Evolutionary conservation across 768 basidiomycete genomes (phyloP), one percentile per base, ranked within the genome.

Genomic region (Rickenella mellea): DNA sequence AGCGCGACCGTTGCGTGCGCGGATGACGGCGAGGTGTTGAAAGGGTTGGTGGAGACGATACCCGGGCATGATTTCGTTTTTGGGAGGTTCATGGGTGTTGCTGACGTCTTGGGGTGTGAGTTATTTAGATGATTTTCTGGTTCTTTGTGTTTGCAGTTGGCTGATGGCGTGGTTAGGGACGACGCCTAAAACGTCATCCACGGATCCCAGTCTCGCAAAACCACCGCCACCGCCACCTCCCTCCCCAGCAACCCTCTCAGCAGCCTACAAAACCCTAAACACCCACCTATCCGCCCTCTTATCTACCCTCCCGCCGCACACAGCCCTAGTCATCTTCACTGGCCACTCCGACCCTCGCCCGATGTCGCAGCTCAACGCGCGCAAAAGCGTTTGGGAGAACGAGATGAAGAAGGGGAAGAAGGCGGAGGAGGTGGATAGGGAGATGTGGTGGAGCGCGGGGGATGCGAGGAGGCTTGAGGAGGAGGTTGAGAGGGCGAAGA

Each of bases 281-380:
- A 53, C 54, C 0, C 80, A 78, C 6, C 71, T 97, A 4, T 58
- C 61, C 27, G 53, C 62, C 2, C 63, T 97, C 0, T 79, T 93
- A 53, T 64, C 70, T 0, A 58, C 78, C 0, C 72, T 98, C 0
- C 91, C 92, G 0, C 57, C 80, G 2, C 76, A 80, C 17, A 89
- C 92, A 0, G 91, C 90, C 0, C 58, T 97, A 17, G 62, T 97
- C 41, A 67, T 98, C 28, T 80, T 96, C 55, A 87, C 84, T 0
- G 92, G 93, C 1, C 90, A 97, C 54, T 79, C 80, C 0, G 88
- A 96, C 57, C 92, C 93, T 0, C 76, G 88, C 0, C 65, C 59
- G 6, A 91, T 94, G 88, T 67, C 83, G 3, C 58, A 69, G 20
- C 64, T 98, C 17, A 80, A 80, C 49, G 74, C 73, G 5, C 70